Base-by-base conservation (phyloP, 352 stramenopile genomes). In the Bremia lactucae region DNA sequence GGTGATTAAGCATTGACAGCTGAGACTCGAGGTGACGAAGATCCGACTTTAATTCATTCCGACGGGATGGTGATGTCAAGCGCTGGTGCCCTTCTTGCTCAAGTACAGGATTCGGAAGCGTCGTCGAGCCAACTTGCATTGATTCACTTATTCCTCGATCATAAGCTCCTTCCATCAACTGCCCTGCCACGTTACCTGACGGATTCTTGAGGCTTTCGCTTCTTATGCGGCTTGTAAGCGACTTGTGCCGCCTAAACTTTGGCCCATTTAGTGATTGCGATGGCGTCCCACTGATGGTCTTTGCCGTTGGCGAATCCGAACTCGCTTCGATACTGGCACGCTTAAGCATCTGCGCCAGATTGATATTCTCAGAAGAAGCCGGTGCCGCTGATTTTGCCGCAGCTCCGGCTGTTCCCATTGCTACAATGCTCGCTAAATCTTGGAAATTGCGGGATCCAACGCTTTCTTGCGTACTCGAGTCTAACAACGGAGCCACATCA, bases 141-240 rank as follows among this genome's bases (percentile, higher is more conserved):
- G 43, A 16, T 15, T 71, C 51, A 10, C 62, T 51, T 0, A 46
- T 7, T 0, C 60, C 55, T 29, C 63, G 68, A 36, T 79, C 65
- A 38, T 72, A 42, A 9, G 54, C 52, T 0, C 54, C 47, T 6
- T 55, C 64, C 8, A 69, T 67, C 48, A 83, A 70, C 37, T 83
- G 64, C 2, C 68, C 62, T 48, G 88, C 71, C 36, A 87, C 74
- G 10, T 59, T 83, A 13, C 75, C 52, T 4, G 87, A 50, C 4
- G 59, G 78, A 11, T 68, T 82, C 21, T 80, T 74, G 21, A 84
- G 46, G 4, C 71, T 86, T 35, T 86, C 85, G 41, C 70, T 88
- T 6, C 78, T 58, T 19, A 65, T 69, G 8, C 78, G 72, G 16
- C 57, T 78, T 18, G 68, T 68, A 11, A 76, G 41, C 0, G 72